A percentile compares a stretch with the other conserved stretches of the same genome.
Evolutionary conservation across 2,329 filamentous ascomycete species (phyloP).

Genomic region (Colletotrichum kahawae): DNA sequence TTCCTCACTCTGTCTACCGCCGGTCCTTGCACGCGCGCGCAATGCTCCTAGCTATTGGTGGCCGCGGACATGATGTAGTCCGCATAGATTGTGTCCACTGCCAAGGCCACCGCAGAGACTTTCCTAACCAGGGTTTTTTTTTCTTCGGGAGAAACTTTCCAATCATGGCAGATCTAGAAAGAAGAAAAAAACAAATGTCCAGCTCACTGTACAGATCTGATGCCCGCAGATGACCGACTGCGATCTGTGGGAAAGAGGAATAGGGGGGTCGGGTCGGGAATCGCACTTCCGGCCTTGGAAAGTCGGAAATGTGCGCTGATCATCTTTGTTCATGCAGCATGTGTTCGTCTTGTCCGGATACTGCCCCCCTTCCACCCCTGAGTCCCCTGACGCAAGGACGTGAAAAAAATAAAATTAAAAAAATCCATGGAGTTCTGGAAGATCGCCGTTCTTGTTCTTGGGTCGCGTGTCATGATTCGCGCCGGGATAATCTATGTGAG

Average conservation of each 20-base stretch:
- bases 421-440: neutral
- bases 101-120: neutral
- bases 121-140: neutral
- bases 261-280: neutral
- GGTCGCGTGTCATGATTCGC: neutral
- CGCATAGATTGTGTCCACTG: neutral
- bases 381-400: neutral
- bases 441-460: neutral
- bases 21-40: neutral
- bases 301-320: neutral
- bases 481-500: neutral
- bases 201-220: neutral
- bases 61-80: neutral
- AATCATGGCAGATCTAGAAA: neutral
- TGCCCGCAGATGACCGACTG: neutral
- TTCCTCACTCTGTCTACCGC: neutral
- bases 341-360: neutral
- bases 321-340: neutral
- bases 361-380: neutral
- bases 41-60: neutral
- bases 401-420: rapidly evolving
- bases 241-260: neutral
- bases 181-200: neutral
- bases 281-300: neutral
- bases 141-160: neutral